Base-by-base conservation (phyloP, 768 basidiomycete species). In the Porpolomopsis calyptriformis region DNA sequence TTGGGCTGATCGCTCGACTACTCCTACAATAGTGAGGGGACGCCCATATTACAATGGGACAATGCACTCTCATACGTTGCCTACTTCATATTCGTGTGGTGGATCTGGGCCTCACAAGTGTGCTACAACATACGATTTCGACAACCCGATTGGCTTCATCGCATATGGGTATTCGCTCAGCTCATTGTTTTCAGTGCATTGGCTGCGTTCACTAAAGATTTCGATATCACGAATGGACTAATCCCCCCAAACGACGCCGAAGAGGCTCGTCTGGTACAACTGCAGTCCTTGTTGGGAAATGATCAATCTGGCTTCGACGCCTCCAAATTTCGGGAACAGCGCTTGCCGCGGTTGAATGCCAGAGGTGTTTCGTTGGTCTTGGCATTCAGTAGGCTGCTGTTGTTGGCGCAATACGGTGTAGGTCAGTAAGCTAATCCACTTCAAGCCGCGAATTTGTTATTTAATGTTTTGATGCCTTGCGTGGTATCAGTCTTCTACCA, bases 401-500 rank as follows among this genome's bases (percentile, higher is more conserved):
- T 34, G 10, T 34, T 34, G 33, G 3, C 10, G 3, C 33, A 34
- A 11, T 34, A 34, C 33, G 18, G 12, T 4, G 33, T 11, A 11
- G 39, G 24, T 23, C 18, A 39, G 38, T 19, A n/a, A n/a, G n/a
- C n/a, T n/a, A n/a, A n/a, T n/a, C n/a, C n/a, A n/a, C n/a, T n/a
- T n/a, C n/a, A n/a, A n/a, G n/a, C n/a, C n/a, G n/a, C n/a, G n/a
- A n/a, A n/a, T n/a, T n/a, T n/a, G n/a, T n/a, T n/a, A n/a, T n/a
- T n/a, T n/a, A n/a, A n/a, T n/a, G n/a, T n/a, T n/a, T n/a, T n/a
- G n/a, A n/a, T n/a, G n/a, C n/a, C n/a, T n/a, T n/a, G n/a, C n/a
- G n/a, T n/a, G n/a, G n/a, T n/a, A n/a, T 27, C 26, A 44, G 43
- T 44, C 33, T 33, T 33, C 14, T 44, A 44, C 33, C 43, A 44